A percentile compares a stretch with the other conserved stretches of the same genome.
Conservation (phyloP, 768 basidiomycete genomes). For the Amanita jacksonii region DNA sequence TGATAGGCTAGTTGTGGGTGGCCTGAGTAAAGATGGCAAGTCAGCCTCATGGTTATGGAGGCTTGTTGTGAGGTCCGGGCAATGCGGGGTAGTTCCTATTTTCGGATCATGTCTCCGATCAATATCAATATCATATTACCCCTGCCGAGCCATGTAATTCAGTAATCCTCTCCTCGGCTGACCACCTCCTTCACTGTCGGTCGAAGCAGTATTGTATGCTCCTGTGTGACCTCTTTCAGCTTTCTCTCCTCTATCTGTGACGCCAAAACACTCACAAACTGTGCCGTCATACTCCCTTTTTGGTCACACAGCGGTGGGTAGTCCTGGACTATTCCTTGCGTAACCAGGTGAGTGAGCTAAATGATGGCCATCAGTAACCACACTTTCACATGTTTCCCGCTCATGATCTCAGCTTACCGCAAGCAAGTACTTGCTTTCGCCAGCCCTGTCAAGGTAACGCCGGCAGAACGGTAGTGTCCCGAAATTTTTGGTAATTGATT, state of each 20-base stretch:
- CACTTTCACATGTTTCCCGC: neutral
- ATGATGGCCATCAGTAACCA: neutral
- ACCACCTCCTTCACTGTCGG: constrained; percentile 82
- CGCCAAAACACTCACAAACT: constrained; percentile 51
- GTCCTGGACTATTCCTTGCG: constrained; percentile 79
- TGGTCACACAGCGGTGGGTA: constrained; percentile 91
- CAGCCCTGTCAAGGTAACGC: constrained; percentile 85
- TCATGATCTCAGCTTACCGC: constrained; percentile 45
- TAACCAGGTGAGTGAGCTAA: constrained; percentile 84
- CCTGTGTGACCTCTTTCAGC: constrained; percentile 30
- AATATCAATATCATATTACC: neutral
- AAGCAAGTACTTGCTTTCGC: constrained; percentile 88
- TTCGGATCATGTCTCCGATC: constrained; percentile 1
- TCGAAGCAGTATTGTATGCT: constrained; percentile 78
- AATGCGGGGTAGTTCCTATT: too few species aligned
- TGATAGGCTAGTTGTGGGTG: too few species aligned
- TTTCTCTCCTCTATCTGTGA: neutral
- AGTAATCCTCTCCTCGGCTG: constrained; percentile 80
- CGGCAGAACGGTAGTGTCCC: constrained; percentile 94
- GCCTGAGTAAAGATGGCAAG: too few species aligned
- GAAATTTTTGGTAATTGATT: constrained; percentile 85
- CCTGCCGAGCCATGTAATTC: neutral
- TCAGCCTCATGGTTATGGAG: too few species aligned
- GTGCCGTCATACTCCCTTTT: constrained; percentile 85
- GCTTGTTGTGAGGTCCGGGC: too few species aligned